Conservation (phyloP, 1,139 yeast genomes). For the Pichia sp. region DNA sequence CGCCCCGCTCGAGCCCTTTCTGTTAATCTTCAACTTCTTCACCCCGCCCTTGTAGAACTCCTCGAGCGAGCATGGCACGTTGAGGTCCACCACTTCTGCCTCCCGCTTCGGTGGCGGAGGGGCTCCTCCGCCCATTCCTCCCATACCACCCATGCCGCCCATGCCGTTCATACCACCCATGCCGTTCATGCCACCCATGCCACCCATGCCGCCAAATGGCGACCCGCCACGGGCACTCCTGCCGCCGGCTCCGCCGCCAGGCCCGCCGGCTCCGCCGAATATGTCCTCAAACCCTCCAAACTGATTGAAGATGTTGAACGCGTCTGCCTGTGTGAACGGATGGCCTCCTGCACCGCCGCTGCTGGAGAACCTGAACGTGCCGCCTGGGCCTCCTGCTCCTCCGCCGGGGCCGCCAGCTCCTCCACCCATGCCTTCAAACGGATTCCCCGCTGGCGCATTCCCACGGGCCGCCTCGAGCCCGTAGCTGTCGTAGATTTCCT, state of each 20-base stretch:
- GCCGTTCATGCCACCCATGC: conserved; percentile 22
- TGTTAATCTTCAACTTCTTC: conserved; percentile 84
- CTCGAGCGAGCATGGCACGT: conserved; percentile 77
- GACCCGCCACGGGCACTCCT: conserved; percentile 33
- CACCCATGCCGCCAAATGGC: conserved; percentile 34
- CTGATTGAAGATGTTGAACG: conserved; percentile 77
- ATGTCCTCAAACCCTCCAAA: conserved; percentile 54
- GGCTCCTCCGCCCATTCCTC: conserved; percentile 24
- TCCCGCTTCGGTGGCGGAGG: conserved; percentile 37
- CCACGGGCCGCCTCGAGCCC: conserved; percentile 94
- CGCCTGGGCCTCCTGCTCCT: conserved; percentile 35
- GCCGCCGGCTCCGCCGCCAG: conserved; percentile 23
- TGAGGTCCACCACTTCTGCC: conserved; percentile 68
- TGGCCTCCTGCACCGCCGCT: conserved; percentile 33
- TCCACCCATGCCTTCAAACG: conserved; percentile 40
- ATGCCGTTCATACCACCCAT: conserved; percentile 28
- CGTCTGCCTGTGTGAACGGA: conserved; percentile 70
- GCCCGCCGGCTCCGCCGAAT: conserved; percentile 38
- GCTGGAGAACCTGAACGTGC: conserved; percentile 15
- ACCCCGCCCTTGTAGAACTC: conserved; percentile 78
- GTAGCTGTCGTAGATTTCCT: conserved; percentile 80
- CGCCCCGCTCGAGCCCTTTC: conserved; percentile 65
- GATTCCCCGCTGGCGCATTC: conserved; percentile 69
- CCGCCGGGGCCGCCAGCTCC: conserved; percentile 8
- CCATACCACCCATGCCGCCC: conserved; percentile 38